phyloP scores from a whole-genome alignment of 1,139 yeast species.

The Pichia sp. region DNA sequence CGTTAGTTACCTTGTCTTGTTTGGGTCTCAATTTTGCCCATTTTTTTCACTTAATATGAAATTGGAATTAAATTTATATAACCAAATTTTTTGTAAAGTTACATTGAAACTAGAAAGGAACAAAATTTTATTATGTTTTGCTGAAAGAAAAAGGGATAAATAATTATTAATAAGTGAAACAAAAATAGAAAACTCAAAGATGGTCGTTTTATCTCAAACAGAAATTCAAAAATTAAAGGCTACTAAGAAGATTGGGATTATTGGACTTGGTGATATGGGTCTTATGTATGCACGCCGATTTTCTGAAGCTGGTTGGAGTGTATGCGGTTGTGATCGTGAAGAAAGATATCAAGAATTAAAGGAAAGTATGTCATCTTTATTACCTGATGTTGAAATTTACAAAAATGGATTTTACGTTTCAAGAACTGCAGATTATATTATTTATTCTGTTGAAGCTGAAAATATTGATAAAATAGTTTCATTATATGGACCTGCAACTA shows the following conservation, averaged over 20 bases:
- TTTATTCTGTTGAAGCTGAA: constrained; percentile 89
- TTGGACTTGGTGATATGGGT: constrained; percentile 98
- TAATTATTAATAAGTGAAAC: too few species aligned
- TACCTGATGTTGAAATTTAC: constrained; percentile 37
- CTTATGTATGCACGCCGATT: constrained; percentile 73
- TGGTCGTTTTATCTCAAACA: constrained; percentile 14
- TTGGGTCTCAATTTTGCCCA: too few species aligned
- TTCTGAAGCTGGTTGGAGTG: constrained; percentile 81
- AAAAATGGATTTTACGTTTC: constrained; percentile 80
- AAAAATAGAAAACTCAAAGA: background rate
- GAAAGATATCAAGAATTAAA: constrained; percentile 47
- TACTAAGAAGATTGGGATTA: constrained; percentile 71
- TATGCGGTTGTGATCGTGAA: constrained; percentile 86
- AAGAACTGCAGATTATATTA: constrained; percentile 69
- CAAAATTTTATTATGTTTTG: too few species aligned
- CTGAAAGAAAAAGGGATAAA: too few species aligned
- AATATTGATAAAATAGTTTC: constrained; percentile 66
- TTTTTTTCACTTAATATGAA: too few species aligned
- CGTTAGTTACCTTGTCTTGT: too few species aligned
- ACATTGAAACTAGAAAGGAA: too few species aligned
- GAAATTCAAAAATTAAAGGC: constrained; percentile 17
- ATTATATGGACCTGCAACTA: constrained; percentile 79
- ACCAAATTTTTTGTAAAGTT: too few species aligned
- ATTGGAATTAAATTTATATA: too few species aligned
- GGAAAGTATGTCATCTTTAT: constrained; percentile 36